Base-by-base conservation (phyloP, 2,329 filamentous ascomycete genomes). In the Alternaria hordeiaustralica region DNA sequence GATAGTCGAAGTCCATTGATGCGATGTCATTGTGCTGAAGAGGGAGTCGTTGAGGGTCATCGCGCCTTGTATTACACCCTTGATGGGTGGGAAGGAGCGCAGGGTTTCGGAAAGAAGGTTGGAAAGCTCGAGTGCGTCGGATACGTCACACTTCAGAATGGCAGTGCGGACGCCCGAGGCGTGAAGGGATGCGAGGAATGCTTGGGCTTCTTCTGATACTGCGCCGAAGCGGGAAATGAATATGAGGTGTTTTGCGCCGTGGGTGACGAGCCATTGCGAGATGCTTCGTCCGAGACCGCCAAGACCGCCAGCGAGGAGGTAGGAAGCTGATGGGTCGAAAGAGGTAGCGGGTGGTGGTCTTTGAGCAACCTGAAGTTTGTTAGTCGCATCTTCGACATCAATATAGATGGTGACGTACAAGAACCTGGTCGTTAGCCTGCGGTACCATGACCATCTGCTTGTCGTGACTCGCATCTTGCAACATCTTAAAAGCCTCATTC, bases 201-300 rank as follows among this genome's bases (percentile, higher is more conserved):
- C 10, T 21, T 51, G 41, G 1, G 66, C 66, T 11, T 20, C 46
- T 3, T 26, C 12, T 2, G 44, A 44, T 0, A 33, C 47, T 2
- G 55, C 60, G 18, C 68, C 72, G 2, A 58, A 65, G n/a, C 72
- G 67, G 0, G 69, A 70, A 1, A 72, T 26, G 30, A 76, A 63
- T 8, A 66, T 58, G 4, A 72, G 21, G 11, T 71, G 55, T 9
- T 59, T 55, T 5, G 67, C 68, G 11, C 68, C 68, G 26, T 61
- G 62, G 0, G 58, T 49, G 13, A 64, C 60, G 15, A 64, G 45
- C 67, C 63, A 69, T 3, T 51, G 50, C n/a, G 65, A 53, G 18
- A 73, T 67, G 36, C 63, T 68, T 7, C 68, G 65, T 1, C 72
- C 70, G 2, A 73, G 36, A 13, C 71, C 71, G 3, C 70, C 71